Conservation (phyloP, 306 rosid species). For the Inga laurina region DNA sequence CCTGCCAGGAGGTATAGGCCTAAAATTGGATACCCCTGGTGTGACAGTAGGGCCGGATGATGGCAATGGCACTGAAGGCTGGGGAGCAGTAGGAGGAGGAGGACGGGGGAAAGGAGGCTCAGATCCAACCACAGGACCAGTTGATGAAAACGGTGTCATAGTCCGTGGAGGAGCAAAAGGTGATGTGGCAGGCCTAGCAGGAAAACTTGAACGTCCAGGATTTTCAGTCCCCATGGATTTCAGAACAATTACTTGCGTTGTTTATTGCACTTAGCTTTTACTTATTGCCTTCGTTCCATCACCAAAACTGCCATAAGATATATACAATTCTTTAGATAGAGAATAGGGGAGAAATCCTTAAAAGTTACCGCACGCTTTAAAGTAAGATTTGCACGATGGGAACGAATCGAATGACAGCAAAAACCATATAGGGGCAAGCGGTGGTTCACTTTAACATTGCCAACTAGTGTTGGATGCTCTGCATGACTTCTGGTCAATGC, state of each 20-base stretch:
- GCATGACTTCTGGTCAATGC: not conserved
- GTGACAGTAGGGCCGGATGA: slow-evolving; percentile 51
- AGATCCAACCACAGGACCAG: slow-evolving; percentile 73
- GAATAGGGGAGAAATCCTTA: not conserved
- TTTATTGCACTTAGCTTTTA: not conserved
- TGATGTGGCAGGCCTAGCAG: slow-evolving; percentile 61
- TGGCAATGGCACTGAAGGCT: slow-evolving; percentile 46
- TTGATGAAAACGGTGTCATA: slow-evolving; percentile 48
- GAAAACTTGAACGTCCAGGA: slow-evolving; percentile 68
- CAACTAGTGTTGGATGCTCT: not conserved
- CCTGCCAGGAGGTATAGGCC: slow-evolving; percentile 63
- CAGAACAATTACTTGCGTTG: slow-evolving; percentile 15
- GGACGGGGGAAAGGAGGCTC: slow-evolving; percentile 51
- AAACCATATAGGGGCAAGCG: not conserved
- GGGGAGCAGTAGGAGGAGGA: slow-evolving; percentile 51
- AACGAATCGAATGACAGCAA: not conserved
- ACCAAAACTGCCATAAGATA: slow-evolving; percentile 32
- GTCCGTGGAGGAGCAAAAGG: slow-evolving; percentile 39
- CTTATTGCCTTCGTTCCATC: slow-evolving; percentile 27
- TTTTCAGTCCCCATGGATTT: slow-evolving; percentile 84
- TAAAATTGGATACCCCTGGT: slow-evolving; percentile 59
- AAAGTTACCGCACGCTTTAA: not conserved
- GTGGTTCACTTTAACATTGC: not conserved
- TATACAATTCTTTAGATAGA: not conserved
- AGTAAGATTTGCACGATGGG: not conserved